phyloP scores from a whole-genome alignment of 305 asterid genomes.

The Solanum hybrid region DNA sequence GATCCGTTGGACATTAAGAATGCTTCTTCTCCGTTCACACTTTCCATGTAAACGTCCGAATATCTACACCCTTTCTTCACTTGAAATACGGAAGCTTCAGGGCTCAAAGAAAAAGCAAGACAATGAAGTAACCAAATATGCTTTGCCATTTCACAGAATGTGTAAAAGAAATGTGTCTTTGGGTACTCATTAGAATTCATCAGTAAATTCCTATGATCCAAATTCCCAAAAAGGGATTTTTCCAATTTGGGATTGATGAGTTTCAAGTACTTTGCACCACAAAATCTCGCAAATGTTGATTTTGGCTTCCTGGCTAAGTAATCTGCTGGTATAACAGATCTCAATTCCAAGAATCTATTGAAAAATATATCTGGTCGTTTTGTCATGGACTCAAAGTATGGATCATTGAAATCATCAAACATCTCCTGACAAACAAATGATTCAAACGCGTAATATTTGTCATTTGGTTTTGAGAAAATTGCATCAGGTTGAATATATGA shows the following conservation, averaged over 20 bases:
- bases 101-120: slow-evolving; percentile 23
- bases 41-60: slow-evolving; percentile 38
- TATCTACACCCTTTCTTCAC: slow-evolving; percentile 18
- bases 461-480: slow-evolving; percentile 31
- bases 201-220: slow-evolving; percentile 31
- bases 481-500: slow-evolving; percentile 40
- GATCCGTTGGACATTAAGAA: slow-evolving; percentile 10
- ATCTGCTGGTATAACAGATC: slow-evolving; percentile 33
- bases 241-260: slow-evolving; percentile 64
- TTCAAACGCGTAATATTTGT: slow-evolving; percentile 53
- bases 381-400: neutral
- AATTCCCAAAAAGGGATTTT: slow-evolving; percentile 44
- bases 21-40: slow-evolving; percentile 19
- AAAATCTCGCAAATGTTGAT: slow-evolving; percentile 45
- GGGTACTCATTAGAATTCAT: slow-evolving; percentile 44
- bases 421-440: slow-evolving; percentile 62
- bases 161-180: slow-evolving; percentile 15
- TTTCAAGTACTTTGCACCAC: slow-evolving; percentile 36
- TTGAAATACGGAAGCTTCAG: slow-evolving; percentile 14
- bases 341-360: slow-evolving; percentile 39
- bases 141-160: slow-evolving; percentile 33
- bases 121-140: slow-evolving; percentile 32
- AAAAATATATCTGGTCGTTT: slow-evolving; percentile 9
- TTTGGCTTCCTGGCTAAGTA: slow-evolving; percentile 62
- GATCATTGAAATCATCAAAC: slow-evolving; percentile 45